Percentiles rank a stretch among this genome's conserved stretches.
Conservation (phyloP, 139 green algal genomes). For the Coelastrella sp. region DNA sequence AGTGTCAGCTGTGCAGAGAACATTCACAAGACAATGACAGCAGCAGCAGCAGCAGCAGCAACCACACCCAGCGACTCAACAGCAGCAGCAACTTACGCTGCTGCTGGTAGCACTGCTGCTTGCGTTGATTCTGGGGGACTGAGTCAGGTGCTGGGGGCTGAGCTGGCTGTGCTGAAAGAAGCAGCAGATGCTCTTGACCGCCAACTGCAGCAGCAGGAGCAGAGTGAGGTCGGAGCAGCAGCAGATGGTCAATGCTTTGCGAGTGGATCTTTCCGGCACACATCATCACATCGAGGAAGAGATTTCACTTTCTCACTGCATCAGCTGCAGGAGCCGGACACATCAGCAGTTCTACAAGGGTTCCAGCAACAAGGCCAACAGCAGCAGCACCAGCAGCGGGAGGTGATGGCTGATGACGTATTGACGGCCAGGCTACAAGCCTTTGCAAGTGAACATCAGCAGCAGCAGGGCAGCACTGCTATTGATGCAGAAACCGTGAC, state of each 20-base stretch:
- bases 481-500: background rate
- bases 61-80: background rate
- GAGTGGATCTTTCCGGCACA: too few species aligned
- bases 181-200: background rate
- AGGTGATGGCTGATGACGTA: background rate
- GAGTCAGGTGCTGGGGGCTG: background rate
- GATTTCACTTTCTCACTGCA: slow-evolving; percentile 17
- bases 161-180: slow-evolving; percentile 20
- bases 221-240: background rate
- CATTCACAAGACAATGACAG: background rate
- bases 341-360: background rate
- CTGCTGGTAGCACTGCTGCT: background rate
- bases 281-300: background rate
- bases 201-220: slow-evolving; percentile 23
- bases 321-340: background rate
- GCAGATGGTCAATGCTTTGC: background rate
- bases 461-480: background rate
- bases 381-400: slow-evolving; percentile 5
- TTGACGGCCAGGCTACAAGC: background rate
- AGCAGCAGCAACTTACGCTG: slow-evolving; percentile 9
- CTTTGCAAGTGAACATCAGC: background rate
- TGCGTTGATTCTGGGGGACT: background rate
- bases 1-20: slow-evolving; percentile 28
- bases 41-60: slow-evolving; percentile 29
- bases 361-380: background rate